A percentile compares a stretch with the other conserved stretches of the same genome.
Conservation (phyloP, 805 yeast species). For the Candida montana region DNA sequence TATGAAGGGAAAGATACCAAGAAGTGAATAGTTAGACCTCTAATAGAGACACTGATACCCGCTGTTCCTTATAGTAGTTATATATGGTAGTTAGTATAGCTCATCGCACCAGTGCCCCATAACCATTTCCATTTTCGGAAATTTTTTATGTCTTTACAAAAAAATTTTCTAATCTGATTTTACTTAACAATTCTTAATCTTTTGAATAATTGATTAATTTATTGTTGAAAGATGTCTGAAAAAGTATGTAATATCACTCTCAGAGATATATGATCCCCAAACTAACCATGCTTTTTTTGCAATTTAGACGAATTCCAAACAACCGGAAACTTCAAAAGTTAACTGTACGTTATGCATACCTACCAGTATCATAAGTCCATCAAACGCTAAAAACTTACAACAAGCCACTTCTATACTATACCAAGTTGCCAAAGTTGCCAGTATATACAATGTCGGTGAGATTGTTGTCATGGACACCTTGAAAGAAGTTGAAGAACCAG, state of each 20-base stretch:
- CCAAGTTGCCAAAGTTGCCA: constrained; percentile 73
- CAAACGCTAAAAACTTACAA: constrained; percentile 58
- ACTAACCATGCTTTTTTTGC: too few species aligned
- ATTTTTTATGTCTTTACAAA: neutral
- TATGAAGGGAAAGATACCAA: neutral
- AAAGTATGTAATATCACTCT: neutral
- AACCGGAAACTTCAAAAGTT: neutral
- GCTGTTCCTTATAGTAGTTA: too few species aligned
- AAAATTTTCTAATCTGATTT: neutral
- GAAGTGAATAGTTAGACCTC: too few species aligned
- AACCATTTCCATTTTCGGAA: constrained; percentile 2
- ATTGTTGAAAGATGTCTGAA: constrained; percentile 1
- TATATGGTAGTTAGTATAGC: neutral
- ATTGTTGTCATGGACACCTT: constrained; percentile 61
- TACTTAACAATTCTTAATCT: neutral
- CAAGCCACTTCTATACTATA: constrained; percentile 72
- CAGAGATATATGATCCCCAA: neutral
- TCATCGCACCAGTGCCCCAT: constrained; percentile 8
- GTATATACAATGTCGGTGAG: constrained; percentile 66
- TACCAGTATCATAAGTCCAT: constrained; percentile 48
- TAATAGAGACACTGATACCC: too few species aligned
- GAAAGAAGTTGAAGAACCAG: constrained; percentile 20
- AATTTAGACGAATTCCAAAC: neutral
- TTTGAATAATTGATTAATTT: neutral
- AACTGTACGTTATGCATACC: constrained; percentile 69